These are phyloP conservation scores for Wickerhamomyces subpelliculosus DNA, from an alignment of 805 yeast genomes.

Conservation along the genomic window DNA sequence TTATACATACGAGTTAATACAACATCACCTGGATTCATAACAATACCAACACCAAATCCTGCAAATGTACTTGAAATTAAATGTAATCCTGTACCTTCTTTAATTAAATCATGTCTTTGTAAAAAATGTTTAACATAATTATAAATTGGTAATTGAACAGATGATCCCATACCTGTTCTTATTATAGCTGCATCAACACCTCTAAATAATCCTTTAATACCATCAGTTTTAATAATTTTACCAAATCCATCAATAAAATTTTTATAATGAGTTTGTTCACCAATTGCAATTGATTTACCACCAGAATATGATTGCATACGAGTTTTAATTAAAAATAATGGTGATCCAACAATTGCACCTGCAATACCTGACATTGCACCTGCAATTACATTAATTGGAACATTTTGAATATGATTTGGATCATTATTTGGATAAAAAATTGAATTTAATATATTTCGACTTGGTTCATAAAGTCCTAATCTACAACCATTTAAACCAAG, in stretches of 20 bases:
- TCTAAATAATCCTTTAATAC: slow-evolving; percentile 70
- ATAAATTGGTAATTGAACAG: slow-evolving; percentile 91
- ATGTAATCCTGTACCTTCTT: slow-evolving; percentile 65
- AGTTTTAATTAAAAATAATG: slow-evolving; percentile 87
- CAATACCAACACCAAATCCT: slow-evolving; percentile 89
- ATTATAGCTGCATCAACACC: slow-evolving; percentile 94
- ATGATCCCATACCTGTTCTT: slow-evolving; percentile 93
- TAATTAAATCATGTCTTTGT: slow-evolving; percentile 41
- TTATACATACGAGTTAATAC: slow-evolving; percentile 91
- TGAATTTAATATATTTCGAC: slow-evolving; percentile 52
- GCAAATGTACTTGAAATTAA: slow-evolving; percentile 67
- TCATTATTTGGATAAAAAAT: slow-evolving; percentile 45
- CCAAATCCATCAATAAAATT: slow-evolving; percentile 62
- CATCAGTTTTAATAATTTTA: slow-evolving; percentile 59
- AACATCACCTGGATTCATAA: slow-evolving; percentile 98
- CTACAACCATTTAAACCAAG: slow-evolving; percentile 90
- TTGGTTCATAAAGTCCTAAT: slow-evolving; percentile 90
- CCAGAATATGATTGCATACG: slow-evolving; percentile 94
- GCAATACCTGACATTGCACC: slow-evolving; percentile 84
- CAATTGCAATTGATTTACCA: slow-evolving; percentile 57
- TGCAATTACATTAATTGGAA: slow-evolving; percentile 60
- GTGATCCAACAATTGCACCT: slow-evolving; percentile 88
- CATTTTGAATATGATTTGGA: slow-evolving; percentile 40
- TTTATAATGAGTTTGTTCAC: slow-evolving; percentile 87
- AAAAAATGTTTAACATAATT: slow-evolving; percentile 65